phyloP scores from a whole-genome alignment of 2,329 filamentous ascomycete species.

The Pseudomassariella vexata region DNA sequence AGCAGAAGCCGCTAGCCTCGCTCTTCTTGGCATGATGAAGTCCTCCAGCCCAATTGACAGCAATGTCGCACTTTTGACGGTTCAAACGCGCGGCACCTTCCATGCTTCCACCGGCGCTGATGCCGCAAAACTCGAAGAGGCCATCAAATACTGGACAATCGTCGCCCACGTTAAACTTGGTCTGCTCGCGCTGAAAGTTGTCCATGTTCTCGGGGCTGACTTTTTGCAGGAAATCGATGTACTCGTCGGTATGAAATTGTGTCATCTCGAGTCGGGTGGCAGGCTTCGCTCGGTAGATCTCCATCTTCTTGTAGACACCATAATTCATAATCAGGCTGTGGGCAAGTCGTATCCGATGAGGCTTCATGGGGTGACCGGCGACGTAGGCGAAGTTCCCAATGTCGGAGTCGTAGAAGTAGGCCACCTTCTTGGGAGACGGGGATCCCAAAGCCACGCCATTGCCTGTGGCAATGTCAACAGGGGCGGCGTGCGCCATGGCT shows the following conservation, averaged over 20 bases:
- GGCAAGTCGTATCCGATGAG: constrained; percentile 88
- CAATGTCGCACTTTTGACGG: constrained; percentile 89
- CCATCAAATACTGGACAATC: constrained; percentile 98
- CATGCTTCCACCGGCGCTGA: constrained; percentile 90
- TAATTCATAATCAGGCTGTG: constrained; percentile 97
- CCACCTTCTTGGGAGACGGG: constrained; percentile 66
- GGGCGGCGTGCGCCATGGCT: constrained; percentile 42
- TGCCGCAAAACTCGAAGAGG: constrained; percentile 92
- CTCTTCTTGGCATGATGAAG: constrained; percentile 97
- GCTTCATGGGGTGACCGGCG: constrained; percentile 97
- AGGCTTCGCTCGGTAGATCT: constrained; percentile 84
- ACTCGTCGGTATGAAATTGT: constrained; percentile 91
- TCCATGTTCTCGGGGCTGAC: constrained; percentile 99
- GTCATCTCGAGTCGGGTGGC: constrained; percentile 86
- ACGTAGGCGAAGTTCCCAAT: constrained; percentile 98
- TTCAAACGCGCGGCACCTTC: constrained; percentile 88
- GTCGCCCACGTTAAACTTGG: constrained; percentile 89
- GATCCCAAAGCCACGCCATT: constrained; percentile 45
- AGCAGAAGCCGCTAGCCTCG: constrained; percentile 95
- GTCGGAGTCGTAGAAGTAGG: constrained; percentile 98
- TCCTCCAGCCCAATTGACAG: constrained; percentile 96
- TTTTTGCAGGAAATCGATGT: constrained; percentile 90
- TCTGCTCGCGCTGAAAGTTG: constrained; percentile 81
- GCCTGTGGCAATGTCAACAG: constrained; percentile 48
- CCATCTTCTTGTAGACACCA: constrained; percentile 93